Evolutionary conservation across 139 green algal genomes (phyloP), one percentile per base, ranked within the genome.

Genomic region (Eudorina sp.): DNA sequence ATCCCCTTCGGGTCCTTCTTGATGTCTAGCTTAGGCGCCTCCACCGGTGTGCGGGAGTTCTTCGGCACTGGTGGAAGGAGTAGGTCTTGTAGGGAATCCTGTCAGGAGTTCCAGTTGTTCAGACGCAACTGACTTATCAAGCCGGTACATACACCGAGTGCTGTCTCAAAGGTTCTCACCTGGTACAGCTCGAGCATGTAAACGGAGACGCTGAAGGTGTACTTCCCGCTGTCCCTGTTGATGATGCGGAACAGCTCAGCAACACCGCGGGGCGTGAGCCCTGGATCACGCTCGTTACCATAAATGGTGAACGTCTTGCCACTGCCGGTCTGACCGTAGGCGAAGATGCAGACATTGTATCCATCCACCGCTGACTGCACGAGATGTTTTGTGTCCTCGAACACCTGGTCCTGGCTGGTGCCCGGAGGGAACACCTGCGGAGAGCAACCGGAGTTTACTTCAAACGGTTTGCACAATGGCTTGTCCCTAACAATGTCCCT

Each of bases 131-230:
- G 27, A 3, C 13, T 73, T 43, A 73, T 23, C 3, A 73, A 73
- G 2, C 25, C 29, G 16, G 51, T 58, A 58, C 51, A 58, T 58
- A 58, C n/a, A n/a, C n/a, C n/a, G n/a, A n/a, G 51, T 16, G 13
- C 16, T 58, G 51, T 58, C 13, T 16, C 51, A 13, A 40, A 40
- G 7, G 6, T 6, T 19, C 83, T 2, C 19, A 91, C 95, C 89
- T 97, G 95, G 92, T 99, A 99, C 66, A 99, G 95, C 95, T 99
- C 98, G 38, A 99, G 95, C 97, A 99, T 99, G 92, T 96, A 98
- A 70, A 92, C 82, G 7, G 89, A 90, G n/a, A 99, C 93, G 74
- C 90, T 93, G 91, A 96, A 99, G 41, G 92, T 96, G 90, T 92
- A 96, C 92, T 98, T 98, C 86, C 91, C 84, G 51, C 84, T 51